Base-by-base conservation (phyloP, 1,284 basidiomycete species). In the Cutaneotrichosporon sp. region DNA sequence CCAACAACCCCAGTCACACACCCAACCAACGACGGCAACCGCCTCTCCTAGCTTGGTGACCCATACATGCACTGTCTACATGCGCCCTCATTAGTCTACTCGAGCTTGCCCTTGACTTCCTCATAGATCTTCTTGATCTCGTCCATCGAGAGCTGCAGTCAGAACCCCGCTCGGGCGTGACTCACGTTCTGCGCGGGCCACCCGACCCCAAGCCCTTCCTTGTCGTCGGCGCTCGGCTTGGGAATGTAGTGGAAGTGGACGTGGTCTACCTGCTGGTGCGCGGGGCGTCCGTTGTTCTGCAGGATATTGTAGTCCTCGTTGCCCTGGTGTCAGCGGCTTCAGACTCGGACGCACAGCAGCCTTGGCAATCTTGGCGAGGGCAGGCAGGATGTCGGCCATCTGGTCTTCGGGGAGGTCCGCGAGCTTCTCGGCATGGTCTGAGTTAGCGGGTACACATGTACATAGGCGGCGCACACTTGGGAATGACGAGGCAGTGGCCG, bases 201-300 rank as follows among this genome's bases (percentile, higher is more conserved):
- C 16, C 85, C 87, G 56, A 96, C 80, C 22, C 86, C 86, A 2
- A 96, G 84, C 10, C 94, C 93, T 72, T 89, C 50, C 90, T 90
- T 85, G 47, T 86, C 79, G 16, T 86, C 84, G 50, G 80, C 81
- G 0, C 80, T 83, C 6, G 90, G 56, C 80, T 97, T 46, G 22
- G 94, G 93, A 64, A 97, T 94, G 65, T 97, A 84, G 80, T 82
- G 81, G 82, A 94, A 92, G 77, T 96, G 92, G 10, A 93, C 91
- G 73, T 96, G 92, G 63, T 88, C 85, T 36, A 96, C 91, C 66
- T 86, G 84, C 86, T 89, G 69, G 78, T 92, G 90, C 8, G 91
- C 90, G 63, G 89, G 83, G 56, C 84, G 83, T 16, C 91, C 92
- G 74, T 93, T 95, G 82, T 94, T 95, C 86, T 86, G 87, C 13